Conservation (phyloP, 768 basidiomycete genomes). For the Lentinus tigrinus region DNA sequence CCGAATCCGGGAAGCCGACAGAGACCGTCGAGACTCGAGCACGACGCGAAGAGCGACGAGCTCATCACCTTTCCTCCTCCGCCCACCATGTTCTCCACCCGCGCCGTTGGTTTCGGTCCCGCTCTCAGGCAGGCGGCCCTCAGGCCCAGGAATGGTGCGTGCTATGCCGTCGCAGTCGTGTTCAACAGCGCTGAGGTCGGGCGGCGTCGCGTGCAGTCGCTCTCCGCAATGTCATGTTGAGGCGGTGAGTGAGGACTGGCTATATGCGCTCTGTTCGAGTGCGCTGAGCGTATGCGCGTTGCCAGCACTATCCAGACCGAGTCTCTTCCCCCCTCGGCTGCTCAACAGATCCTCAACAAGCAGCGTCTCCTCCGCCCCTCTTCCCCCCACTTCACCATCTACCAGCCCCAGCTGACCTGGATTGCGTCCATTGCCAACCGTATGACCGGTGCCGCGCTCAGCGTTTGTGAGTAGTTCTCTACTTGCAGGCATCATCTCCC, state of each 20-base stretch:
- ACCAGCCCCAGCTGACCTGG: slow-evolving; percentile 94
- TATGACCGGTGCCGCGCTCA: slow-evolving; percentile 77
- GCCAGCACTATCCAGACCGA: slow-evolving; percentile 56
- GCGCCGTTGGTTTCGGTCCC: slow-evolving; percentile 58
- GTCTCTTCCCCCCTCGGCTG: slow-evolving; percentile 59
- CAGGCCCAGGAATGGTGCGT: slow-evolving; percentile 30
- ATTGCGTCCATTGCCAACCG: slow-evolving; percentile 83
- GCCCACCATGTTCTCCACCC: slow-evolving; percentile 38
- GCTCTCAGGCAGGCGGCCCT: slow-evolving; percentile 54
- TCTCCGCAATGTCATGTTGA: slow-evolving; percentile 20
- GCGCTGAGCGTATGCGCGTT: background rate
- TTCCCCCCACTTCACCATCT: slow-evolving; percentile 95
- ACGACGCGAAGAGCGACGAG: too few species aligned
- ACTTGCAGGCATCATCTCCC: background rate
- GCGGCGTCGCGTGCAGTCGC: slow-evolving; percentile 18
- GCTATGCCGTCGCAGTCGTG: background rate
- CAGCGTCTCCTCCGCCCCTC: slow-evolving; percentile 89
- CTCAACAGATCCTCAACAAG: slow-evolving; percentile 70
- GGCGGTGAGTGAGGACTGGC: slow-evolving; percentile 20
- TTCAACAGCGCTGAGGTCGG: background rate
- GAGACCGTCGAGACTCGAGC: too few species aligned
- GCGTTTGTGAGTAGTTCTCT: slow-evolving; percentile 57
- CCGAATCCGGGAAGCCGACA: too few species aligned
- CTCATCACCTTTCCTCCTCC: background rate
- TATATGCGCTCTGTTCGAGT: background rate